phyloP scores from a whole-genome alignment of 495 filamentous ascomycete species.

The Aspergillus egyptiacus region DNA sequence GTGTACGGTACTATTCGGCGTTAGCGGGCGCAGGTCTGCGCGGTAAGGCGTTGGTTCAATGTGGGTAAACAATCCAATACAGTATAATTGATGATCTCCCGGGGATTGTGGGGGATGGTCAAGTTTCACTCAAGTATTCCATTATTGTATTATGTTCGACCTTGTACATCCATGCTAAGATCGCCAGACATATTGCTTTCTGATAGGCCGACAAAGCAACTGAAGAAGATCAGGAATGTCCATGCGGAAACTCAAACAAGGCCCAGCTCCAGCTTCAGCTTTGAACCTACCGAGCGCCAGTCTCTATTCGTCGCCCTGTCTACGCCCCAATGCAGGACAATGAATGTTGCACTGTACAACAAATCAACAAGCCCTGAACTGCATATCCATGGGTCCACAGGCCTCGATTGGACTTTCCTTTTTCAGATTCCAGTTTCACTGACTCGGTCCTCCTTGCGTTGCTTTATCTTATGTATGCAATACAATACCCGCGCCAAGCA shows the following conservation, averaged over 20 bases:
- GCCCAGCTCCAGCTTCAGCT: too few relatives aligned
- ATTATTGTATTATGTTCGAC: too few relatives aligned
- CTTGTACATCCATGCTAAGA: too few relatives aligned
- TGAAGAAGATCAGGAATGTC: slow-evolving; percentile 6
- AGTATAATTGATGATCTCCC: too few relatives aligned
- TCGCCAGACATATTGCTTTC: too few relatives aligned
- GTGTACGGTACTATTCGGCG: too few relatives aligned
- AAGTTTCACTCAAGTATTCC: too few relatives aligned
- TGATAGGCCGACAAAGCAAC: neutral
- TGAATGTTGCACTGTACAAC: neutral
- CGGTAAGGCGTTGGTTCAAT: too few relatives aligned
- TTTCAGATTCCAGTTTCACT: neutral
- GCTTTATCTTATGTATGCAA: neutral
- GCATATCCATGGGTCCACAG: neutral
- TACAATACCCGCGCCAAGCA: neutral
- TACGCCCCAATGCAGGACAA: neutral
- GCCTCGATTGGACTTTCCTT: slow-evolving; percentile 2
- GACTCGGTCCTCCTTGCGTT: neutral
- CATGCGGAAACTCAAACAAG: neutral
- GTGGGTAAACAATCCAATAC: too few relatives aligned
- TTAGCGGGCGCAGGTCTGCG: too few relatives aligned
- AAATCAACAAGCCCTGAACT: neutral
- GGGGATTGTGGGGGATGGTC: too few relatives aligned
- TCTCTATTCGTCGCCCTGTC: slow-evolving; percentile 1
- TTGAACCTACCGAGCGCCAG: too few relatives aligned